Evolutionary conservation across 768 basidiomycete species (phyloP).

Genomic region (Mycena sanguinolenta): DNA sequence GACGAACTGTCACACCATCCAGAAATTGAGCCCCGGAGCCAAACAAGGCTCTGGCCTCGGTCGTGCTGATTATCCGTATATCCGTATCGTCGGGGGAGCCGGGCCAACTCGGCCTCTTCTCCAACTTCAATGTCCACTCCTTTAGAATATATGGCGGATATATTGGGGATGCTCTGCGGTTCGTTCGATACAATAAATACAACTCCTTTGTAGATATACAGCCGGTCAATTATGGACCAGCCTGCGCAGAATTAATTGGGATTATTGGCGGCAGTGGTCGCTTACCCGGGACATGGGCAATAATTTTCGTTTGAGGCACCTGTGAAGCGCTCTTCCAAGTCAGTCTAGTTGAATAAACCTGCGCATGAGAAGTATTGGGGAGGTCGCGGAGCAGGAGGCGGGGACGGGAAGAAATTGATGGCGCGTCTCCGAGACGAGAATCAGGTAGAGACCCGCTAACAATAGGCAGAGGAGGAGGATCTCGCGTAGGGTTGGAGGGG

Average conservation of each 20-base stretch:
- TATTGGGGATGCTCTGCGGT: slow-evolving; percentile 74
- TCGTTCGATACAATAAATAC: slow-evolving; percentile 86
- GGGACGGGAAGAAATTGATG: slow-evolving; percentile 35
- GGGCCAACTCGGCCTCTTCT: slow-evolving; percentile 63
- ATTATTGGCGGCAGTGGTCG: too few species aligned
- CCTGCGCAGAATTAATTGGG: background rate
- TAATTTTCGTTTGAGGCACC: slow-evolving; percentile 26
- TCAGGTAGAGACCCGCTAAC: slow-evolving; percentile 40
- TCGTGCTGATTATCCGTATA: slow-evolving; percentile 79
- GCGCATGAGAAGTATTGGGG: background rate
- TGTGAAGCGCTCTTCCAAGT: slow-evolving; percentile 8
- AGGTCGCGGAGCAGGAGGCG: slow-evolving; percentile 13
- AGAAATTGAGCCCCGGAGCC: slow-evolving; percentile 77
- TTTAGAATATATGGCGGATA: slow-evolving; percentile 79
- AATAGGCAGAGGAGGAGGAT: slow-evolving; percentile 56
- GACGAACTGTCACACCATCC: slow-evolving; percentile 78
- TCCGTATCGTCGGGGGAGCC: slow-evolving; percentile 85
- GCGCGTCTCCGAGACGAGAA: slow-evolving; percentile 24
- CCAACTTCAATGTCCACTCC: slow-evolving; percentile 72
- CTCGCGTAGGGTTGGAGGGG: slow-evolving; percentile 59
- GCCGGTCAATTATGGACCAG: slow-evolving; percentile 84
- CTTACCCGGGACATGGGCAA: slow-evolving; percentile 26
- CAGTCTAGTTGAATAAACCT: slow-evolving; percentile 11
- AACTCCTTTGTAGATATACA: slow-evolving; percentile 87
- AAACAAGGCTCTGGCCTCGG: slow-evolving; percentile 77